Conservation (phyloP, 495 filamentous ascomycete species). For the Cercophora newfieldiana region DNA sequence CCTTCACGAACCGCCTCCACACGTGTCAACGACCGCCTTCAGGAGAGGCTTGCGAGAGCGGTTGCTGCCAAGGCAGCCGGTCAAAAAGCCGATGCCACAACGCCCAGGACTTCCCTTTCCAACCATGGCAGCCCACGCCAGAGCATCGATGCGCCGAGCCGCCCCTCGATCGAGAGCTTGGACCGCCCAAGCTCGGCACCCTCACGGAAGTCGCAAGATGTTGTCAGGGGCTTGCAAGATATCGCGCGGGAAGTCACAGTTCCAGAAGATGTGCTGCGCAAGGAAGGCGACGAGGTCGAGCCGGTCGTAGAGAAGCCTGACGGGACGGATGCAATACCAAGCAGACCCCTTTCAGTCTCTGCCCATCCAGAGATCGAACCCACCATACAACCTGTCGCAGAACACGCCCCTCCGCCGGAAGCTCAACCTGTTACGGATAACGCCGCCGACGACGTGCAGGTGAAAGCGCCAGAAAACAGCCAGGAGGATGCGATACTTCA, state of each 20-base stretch:
- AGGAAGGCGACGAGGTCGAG: background rate
- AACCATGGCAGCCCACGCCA: conserved; percentile 33
- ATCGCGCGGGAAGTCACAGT: background rate
- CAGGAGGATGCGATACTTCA: conserved; percentile 61
- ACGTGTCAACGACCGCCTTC: conserved; percentile 70
- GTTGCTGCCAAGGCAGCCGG: conserved; percentile 47
- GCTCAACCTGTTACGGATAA: background rate
- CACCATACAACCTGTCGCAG: conserved; percentile 2
- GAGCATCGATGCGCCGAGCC: conserved; percentile 34
- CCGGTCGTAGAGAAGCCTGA: background rate
- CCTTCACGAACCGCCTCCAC: conserved; percentile 55
- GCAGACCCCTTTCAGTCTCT: background rate
- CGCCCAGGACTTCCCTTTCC: conserved; percentile 26
- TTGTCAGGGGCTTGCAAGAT: conserved; percentile 23
- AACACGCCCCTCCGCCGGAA: background rate
- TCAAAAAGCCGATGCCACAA: conserved; percentile 17
- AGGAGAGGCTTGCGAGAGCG: conserved; percentile 76
- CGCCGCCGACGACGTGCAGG: conserved; percentile 3
- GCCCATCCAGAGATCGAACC: background rate
- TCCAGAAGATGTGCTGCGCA: background rate
- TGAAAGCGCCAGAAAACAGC: conserved; percentile 50
- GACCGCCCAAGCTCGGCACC: conserved; percentile 24
- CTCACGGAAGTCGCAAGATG: conserved; percentile 26
- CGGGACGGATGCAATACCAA: background rate
- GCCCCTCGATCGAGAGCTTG: conserved; percentile 32